Evolutionary conservation across 2,329 filamentous ascomycete genomes (phyloP).

Genomic region (Anthostomella pinea): DNA sequence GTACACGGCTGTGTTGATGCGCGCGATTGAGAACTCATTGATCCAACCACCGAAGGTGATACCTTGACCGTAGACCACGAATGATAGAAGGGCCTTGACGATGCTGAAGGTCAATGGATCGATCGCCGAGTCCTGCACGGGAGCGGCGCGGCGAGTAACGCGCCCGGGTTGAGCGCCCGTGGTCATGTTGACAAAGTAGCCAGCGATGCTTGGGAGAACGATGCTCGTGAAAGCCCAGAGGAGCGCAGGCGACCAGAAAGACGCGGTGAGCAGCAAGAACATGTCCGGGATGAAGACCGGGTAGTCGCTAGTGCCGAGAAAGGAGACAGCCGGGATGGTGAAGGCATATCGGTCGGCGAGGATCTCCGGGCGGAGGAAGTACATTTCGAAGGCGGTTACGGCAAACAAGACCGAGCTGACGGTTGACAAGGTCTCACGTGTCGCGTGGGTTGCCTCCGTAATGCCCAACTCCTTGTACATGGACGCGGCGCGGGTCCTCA

Average conservation of each 20-base stretch:
- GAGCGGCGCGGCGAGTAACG: constrained; percentile 42
- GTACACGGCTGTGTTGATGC: constrained; percentile 65
- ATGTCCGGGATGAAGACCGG: constrained; percentile 74
- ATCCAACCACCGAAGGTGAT: constrained; percentile 62
- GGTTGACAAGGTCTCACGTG: constrained; percentile 70
- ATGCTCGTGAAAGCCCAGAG: constrained; percentile 75
- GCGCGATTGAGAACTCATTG: constrained; percentile 55
- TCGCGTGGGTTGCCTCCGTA: constrained; percentile 59
- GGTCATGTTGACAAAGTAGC: constrained; percentile 90
- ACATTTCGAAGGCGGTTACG: constrained; percentile 67
- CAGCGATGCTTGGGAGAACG: constrained; percentile 65
- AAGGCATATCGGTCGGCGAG: constrained; percentile 71
- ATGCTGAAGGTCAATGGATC: constrained; percentile 92
- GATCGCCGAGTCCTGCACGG: constrained; percentile 55
- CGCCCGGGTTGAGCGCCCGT: constrained; percentile 40
- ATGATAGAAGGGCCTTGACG: constrained; percentile 77
- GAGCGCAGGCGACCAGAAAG: constrained; percentile 80
- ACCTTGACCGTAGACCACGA: constrained; percentile 72
- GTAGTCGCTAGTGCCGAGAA: constrained; percentile 55
- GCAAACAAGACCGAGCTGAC: constrained; percentile 69
- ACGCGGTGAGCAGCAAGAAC: constrained; percentile 69
- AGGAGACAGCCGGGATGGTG: constrained; percentile 61
- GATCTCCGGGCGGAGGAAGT: constrained; percentile 65
- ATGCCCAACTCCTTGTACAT: constrained; percentile 66
- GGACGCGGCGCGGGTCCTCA: constrained; percentile 64